Base-by-base conservation (phyloP, 768 basidiomycete species). In the Xerocomellus amylosporus region DNA sequence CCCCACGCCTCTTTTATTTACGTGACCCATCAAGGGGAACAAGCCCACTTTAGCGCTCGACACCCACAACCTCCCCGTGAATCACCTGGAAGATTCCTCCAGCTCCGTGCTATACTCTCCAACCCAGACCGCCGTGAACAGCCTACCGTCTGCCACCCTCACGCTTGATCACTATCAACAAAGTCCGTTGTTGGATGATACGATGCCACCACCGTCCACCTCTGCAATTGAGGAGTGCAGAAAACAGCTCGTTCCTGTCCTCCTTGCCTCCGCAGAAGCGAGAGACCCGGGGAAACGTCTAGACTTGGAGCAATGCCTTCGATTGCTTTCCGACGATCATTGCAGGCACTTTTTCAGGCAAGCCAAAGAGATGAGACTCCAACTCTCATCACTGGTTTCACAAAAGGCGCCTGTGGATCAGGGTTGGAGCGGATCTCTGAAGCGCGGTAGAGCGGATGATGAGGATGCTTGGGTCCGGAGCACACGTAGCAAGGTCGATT, bases 261-360 rank as follows among this genome's bases (percentile, higher is more conserved):
- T 71, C 19, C 39, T 57, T 31, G 55, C 64, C 39, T 49, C 56
- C 9, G 58, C 55, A 12, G 57, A 51, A 33, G 52, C 56, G 53
- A 65, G 49, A 56, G 58, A 56, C 38, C 20, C 61, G 42, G 49
- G 17, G n/a, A 58, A 28, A 26, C 34, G 17, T 49, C 41, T 58
- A 50, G 58, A 61, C 19, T n/a, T 50, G 41, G 56, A 60, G 49
- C 58, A 62, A 51, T 71, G 61, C 34, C 51, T 46, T 40, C 45
- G n/a, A 30, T 51, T 71, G 49, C 65, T 70, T 40, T 64, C 69
- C 24, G 70, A 71, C 28, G 62, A 67, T 54, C 55, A 38, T 22
- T 70, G 69, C 56, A 48, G 12, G 34, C 12, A 17, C 15, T 57
- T 70, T 10, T 34, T 71, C 19, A 51, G 50, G 38, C 48, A 61